These are phyloP conservation scores for Sporothrix inflata DNA, from an alignment of 2,329 filamentous ascomycete genomes.

Conservation along the genomic window DNA sequence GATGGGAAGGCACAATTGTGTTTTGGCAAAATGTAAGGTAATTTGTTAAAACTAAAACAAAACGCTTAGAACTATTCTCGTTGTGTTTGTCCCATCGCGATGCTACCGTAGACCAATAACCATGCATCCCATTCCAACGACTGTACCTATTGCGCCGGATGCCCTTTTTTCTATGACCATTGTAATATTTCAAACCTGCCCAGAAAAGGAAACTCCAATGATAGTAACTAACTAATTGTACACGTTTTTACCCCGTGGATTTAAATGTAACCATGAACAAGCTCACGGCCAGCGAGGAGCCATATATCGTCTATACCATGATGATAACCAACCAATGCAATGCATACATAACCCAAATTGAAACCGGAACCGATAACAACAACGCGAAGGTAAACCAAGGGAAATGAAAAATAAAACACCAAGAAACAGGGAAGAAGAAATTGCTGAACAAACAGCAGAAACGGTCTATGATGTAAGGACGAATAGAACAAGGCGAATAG, in stretches of 20 bases:
- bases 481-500: background rate
- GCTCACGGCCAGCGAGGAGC: conserved; percentile 20
- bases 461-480: conserved; percentile 14
- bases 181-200: background rate
- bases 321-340: conserved; percentile 11
- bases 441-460: background rate
- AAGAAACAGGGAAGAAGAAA: background rate
- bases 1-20: too few species aligned
- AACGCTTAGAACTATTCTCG: too few species aligned
- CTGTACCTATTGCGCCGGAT: background rate
- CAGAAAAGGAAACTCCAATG: background rate
- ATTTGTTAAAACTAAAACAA: too few species aligned
- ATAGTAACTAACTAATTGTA: background rate
- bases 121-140: too few species aligned
- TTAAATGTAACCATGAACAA: background rate
- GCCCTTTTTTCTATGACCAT: background rate
- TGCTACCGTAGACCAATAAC: too few species aligned
- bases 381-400: background rate
- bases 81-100: too few species aligned
- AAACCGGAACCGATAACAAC: background rate
- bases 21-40: too few species aligned
- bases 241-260: background rate
- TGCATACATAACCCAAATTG: background rate
- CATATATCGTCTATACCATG: conserved; percentile 20
- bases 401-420: background rate